Base-by-base conservation (phyloP, 2,329 filamentous ascomycete species). In the Lasiodiplodia gonubiensis region DNA sequence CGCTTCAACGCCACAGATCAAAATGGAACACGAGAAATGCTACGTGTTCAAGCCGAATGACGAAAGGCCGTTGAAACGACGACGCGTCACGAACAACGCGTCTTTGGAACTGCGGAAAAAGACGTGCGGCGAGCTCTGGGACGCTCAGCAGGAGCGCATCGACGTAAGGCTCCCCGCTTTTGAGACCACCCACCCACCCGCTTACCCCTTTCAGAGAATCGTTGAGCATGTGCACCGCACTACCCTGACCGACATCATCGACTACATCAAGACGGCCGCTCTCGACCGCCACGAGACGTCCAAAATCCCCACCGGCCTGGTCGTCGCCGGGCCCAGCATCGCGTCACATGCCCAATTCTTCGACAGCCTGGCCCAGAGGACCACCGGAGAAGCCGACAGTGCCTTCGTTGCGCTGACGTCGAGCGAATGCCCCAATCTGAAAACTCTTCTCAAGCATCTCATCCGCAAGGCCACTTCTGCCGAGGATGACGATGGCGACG, bases 301-400 rank as follows among this genome's bases (percentile, higher is more conserved):
- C 57, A 86, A 85, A 74, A 85, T 92, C 48, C 88, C 90, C 0
- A 86, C 90, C 8, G 90, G 87, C 2, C 89, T 94, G 71, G 88
- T 94, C 71, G 86, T 92, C 68, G 91, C 91, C 10, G 92, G 92
- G 0, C 90, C 92, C 8, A 93, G 92, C 70, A 90, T 93, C 71
- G 89, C 91, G 42, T 90, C 90, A 1, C 90, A 93, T 76, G 86
- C 88, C 51, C 82, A 91, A 14, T 83, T 94, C n/a, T 93, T 93
- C 71, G 83, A 88, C 68, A 83, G 60, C 76, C 80, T 30, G 73
- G 80, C 64, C 23, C 33, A 64, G 7, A 48, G 59, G 25, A 18
- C 46, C 3, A 37, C 51, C 2, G 21, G 48, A 2, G 66, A 67
- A 14, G 49, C 66, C 1, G 65, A 75, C 21, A 87, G 87, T 59